Evolutionary conservation across 768 basidiomycete species (phyloP).

Genomic region (Tephrocybe sp.): DNA sequence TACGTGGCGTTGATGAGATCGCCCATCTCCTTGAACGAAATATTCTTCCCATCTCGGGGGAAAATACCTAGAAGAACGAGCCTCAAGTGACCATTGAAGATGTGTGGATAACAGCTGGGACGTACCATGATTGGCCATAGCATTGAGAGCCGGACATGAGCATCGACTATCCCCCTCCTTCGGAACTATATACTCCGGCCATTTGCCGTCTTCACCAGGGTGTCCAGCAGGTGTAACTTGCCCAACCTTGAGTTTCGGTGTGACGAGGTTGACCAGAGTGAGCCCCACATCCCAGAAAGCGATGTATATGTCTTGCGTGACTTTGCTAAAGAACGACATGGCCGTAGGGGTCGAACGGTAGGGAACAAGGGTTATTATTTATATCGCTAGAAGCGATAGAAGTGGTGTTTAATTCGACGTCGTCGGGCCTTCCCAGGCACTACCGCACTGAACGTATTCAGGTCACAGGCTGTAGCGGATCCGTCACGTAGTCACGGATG

Average conservation of each 20-base stretch:
- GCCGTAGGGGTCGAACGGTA: slow-evolving; percentile 22
- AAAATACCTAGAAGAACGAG: slow-evolving; percentile 50
- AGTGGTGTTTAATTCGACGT: too few species aligned
- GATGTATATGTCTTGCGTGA: slow-evolving; percentile 28
- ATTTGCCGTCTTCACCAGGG: slow-evolving; percentile 57
- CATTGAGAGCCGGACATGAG: slow-evolving; percentile 62
- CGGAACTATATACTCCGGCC: slow-evolving; percentile 66
- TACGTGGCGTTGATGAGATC: slow-evolving; percentile 49
- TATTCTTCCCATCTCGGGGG: slow-evolving; percentile 64
- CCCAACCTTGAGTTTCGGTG: slow-evolving; percentile 47
- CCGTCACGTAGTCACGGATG: too few species aligned
- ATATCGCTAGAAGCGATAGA: too few species aligned
- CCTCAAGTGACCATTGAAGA: background rate
- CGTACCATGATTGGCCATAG: slow-evolving; percentile 81
- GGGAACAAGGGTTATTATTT: too few species aligned
- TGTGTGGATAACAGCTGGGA: slow-evolving; percentile 5
- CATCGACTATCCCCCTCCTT: slow-evolving; percentile 64
- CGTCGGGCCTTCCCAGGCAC: too few species aligned
- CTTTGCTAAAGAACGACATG: slow-evolving; percentile 26
- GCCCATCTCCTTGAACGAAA: slow-evolving; percentile 55
- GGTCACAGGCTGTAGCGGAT: too few species aligned
- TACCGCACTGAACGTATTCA: too few species aligned
- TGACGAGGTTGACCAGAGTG: slow-evolving; percentile 48
- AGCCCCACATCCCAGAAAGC: slow-evolving; percentile 52
- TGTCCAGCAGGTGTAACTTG: slow-evolving; percentile 53